A percentile compares a stretch with the other conserved stretches of the same genome.
Evolutionary conservation across 2,329 filamentous ascomycete species (phyloP).

Genomic region (Graphiopsis chlorocephala): DNA sequence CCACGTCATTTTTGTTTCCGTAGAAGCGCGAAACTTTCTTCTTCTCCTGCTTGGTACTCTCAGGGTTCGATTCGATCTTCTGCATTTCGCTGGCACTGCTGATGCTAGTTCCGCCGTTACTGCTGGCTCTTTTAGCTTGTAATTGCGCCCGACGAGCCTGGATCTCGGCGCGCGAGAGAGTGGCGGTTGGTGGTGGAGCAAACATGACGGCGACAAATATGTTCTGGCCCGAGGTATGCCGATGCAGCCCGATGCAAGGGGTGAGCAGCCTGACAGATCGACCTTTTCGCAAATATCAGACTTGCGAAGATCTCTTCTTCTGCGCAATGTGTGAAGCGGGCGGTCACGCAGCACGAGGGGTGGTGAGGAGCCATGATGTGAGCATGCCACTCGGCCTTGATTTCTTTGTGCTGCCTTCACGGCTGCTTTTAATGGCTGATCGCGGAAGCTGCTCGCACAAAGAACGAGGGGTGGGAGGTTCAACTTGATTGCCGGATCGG

Average conservation of each 20-base stretch:
- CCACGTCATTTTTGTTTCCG: constrained; percentile 6
- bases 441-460: constrained; percentile 9
- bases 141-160: constrained; percentile 12
- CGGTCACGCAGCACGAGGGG: neutral
- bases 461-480: neutral
- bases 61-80: neutral
- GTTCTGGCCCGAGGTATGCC: neutral
- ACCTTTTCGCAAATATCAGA: neutral
- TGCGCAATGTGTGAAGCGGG: neutral
- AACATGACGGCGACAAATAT: constrained; percentile 5
- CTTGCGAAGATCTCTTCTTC: neutral
- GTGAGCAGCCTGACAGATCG: neutral
- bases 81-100: constrained; percentile 2
- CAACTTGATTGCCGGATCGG: constrained; percentile 5
- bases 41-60: neutral
- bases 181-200: constrained; percentile 13
- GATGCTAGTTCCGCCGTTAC: neutral
- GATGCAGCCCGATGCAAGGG: constrained; percentile 7
- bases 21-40: constrained; percentile 9
- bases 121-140: constrained; percentile 9
- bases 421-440: constrained; percentile 9
- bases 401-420: constrained; percentile 10
- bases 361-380: neutral
- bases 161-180: constrained; percentile 16
- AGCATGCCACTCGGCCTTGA: constrained; percentile 7